phyloP scores from a whole-genome alignment of 495 filamentous ascomycete species.

The Hyphodiscus hymeniophilus region DNA sequence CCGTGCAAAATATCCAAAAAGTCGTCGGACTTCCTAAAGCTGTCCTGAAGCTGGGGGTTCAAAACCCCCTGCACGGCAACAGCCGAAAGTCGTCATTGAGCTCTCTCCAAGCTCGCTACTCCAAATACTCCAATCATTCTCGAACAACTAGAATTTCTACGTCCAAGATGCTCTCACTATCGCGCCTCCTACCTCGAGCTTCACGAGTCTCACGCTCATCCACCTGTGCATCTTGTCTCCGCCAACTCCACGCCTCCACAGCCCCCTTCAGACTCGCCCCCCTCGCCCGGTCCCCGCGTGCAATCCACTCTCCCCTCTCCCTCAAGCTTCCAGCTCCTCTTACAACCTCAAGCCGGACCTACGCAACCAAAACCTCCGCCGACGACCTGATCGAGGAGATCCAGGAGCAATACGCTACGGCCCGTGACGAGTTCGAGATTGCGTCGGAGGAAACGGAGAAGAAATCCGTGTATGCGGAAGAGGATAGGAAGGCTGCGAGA shows the following conservation, averaged over 20 bases:
- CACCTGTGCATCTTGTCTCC: slow-evolving; percentile 9
- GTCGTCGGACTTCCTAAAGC: background rate
- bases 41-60: background rate
- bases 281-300: background rate
- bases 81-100: no score
- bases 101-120: no score
- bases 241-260: background rate
- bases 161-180: slow-evolving; percentile 12
- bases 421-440: slow-evolving; percentile 48
- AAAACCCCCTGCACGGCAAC: no score
- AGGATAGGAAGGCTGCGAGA: slow-evolving; percentile 43
- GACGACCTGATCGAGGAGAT: slow-evolving; percentile 36
- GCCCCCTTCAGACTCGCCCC: background rate
- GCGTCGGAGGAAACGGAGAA: slow-evolving; percentile 48
- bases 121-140: background rate
- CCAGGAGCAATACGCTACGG: slow-evolving; percentile 38
- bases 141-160: background rate
- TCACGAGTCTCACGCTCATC: background rate
- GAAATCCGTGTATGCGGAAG: slow-evolving; percentile 42
- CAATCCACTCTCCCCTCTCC: background rate
- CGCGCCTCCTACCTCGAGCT: slow-evolving; percentile 2
- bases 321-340: background rate
- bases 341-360: slow-evolving; percentile 7
- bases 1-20: background rate
- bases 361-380: slow-evolving; percentile 24